Evolutionary conservation across 2,329 filamentous ascomycete species (phyloP).

Genomic region (Hypoxylon sp.): DNA sequence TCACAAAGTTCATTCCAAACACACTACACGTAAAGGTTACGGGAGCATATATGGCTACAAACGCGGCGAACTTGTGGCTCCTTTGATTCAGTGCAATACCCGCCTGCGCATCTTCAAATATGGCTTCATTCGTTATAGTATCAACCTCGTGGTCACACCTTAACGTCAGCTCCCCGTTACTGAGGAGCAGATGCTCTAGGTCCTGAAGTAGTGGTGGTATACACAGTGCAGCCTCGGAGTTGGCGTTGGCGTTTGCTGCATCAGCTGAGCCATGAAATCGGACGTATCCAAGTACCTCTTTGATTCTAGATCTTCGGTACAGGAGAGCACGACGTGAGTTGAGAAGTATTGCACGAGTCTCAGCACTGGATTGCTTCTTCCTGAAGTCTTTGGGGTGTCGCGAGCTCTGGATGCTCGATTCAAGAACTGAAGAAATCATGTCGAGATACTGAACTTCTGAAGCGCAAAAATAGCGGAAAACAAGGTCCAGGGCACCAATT

Average conservation of each 20-base stretch:
- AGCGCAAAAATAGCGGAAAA: not conserved
- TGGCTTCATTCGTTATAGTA: not conserved
- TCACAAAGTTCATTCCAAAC: not conserved
- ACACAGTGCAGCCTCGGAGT: not conserved
- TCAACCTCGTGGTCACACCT: not conserved
- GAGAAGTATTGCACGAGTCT: not conserved
- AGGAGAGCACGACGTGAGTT: not conserved
- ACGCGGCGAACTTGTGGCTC: not conserved
- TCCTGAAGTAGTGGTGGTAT: not conserved
- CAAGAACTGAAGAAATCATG: not conserved
- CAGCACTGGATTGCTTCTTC: not conserved
- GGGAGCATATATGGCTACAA: not conserved
- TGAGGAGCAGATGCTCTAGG: not conserved
- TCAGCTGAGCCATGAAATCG: not conserved
- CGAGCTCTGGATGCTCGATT: not conserved
- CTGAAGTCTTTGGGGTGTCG: not conserved
- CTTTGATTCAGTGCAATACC: not conserved
- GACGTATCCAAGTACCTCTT: not conserved
- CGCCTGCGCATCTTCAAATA: not conserved
- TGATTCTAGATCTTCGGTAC: not conserved
- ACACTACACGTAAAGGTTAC: not conserved
- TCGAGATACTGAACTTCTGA: not conserved
- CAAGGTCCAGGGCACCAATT: not conserved
- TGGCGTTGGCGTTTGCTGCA: not conserved
- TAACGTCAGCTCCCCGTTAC: not conserved